Evolutionary conservation across 352 stramenopile genomes (phyloP).

Genomic region (Phytopythium montanum): DNA sequence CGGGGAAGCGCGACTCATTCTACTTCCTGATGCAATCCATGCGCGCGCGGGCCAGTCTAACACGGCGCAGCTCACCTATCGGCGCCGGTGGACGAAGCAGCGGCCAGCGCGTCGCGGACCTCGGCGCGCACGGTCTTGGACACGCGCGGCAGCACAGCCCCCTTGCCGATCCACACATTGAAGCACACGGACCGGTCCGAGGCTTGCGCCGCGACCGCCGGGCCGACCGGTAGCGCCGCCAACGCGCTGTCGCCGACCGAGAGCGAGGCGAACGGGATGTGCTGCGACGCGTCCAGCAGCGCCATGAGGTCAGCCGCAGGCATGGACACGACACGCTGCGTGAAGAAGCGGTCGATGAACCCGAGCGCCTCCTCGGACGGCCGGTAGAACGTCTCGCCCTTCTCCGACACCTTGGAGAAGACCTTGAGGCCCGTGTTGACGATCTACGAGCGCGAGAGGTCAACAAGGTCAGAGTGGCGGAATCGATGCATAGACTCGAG

Average conservation of each 20-base stretch:
- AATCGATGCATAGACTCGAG: background rate
- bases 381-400: constrained; percentile 75
- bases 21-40: constrained; percentile 71
- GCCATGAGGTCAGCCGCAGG: constrained; percentile 36
- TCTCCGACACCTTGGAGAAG: constrained; percentile 77
- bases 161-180: constrained; percentile 77
- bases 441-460: constrained; percentile 52
- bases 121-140: constrained; percentile 64
- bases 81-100: background rate
- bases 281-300: constrained; percentile 46
- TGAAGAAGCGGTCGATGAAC: constrained; percentile 87
- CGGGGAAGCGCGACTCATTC: constrained; percentile 70
- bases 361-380: constrained; percentile 84
- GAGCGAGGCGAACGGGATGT: constrained; percentile 50
- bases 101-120: constrained; percentile 37
- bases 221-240: constrained; percentile 34
- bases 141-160: constrained; percentile 68
- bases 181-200: constrained; percentile 43
- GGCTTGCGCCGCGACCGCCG: constrained; percentile 48
- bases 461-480: background rate
- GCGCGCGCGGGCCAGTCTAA: constrained; percentile 19
- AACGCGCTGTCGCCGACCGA: constrained; percentile 33
- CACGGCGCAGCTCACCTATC: background rate
- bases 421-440: constrained; percentile 92
- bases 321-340: constrained; percentile 61